A percentile compares a stretch with the other conserved stretches of the same genome.
These are phyloP conservation scores for Yamadazyma dushanensis DNA, from an alignment of 1,139 yeast species.

Conservation along the genomic window DNA sequence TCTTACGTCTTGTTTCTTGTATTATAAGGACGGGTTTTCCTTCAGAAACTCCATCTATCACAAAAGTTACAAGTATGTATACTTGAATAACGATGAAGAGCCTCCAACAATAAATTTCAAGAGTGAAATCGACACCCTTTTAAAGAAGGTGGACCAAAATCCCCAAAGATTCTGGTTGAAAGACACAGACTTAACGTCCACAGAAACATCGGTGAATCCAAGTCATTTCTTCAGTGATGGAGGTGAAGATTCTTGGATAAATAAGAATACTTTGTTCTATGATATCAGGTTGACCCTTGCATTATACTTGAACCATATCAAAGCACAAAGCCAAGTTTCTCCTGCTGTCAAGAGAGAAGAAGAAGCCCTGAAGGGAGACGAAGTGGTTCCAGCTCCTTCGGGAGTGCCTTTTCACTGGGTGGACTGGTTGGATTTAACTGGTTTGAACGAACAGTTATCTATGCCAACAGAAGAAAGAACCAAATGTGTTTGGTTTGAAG, in stretches of 20 bases:
- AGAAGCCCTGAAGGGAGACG: not conserved
- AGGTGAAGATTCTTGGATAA: conserved; percentile 18
- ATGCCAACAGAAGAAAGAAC: conserved; percentile 17
- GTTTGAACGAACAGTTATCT: conserved; percentile 18
- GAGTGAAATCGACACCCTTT: conserved; percentile 15
- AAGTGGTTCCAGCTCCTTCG: conserved; percentile 5
- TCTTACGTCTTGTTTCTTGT: conserved; percentile 12
- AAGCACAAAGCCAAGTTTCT: conserved; percentile 8
- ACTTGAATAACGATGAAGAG: conserved; percentile 10
- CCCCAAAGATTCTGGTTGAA: conserved; percentile 23
- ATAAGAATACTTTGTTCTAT: conserved; percentile 24
- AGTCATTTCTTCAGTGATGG: conserved; percentile 15
- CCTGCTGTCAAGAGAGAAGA: not conserved
- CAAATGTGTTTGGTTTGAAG: conserved; percentile 15
- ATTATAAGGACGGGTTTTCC: conserved; percentile 12
- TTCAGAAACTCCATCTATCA: conserved; percentile 7
- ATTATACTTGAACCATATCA: conserved; percentile 32
- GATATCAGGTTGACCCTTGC: conserved; percentile 44
- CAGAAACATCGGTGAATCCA: conserved; percentile 19
- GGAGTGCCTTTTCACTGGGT: conserved; percentile 31
- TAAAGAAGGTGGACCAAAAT: conserved; percentile 21
- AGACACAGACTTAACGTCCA: conserved; percentile 22
- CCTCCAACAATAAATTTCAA: conserved; percentile 14
- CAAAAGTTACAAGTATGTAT: conserved; percentile 6
- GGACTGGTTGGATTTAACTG: conserved; percentile 29